Evolutionary conservation across 1,139 yeast genomes (phyloP).

Genomic region (Magnusiomyces ingens): DNA sequence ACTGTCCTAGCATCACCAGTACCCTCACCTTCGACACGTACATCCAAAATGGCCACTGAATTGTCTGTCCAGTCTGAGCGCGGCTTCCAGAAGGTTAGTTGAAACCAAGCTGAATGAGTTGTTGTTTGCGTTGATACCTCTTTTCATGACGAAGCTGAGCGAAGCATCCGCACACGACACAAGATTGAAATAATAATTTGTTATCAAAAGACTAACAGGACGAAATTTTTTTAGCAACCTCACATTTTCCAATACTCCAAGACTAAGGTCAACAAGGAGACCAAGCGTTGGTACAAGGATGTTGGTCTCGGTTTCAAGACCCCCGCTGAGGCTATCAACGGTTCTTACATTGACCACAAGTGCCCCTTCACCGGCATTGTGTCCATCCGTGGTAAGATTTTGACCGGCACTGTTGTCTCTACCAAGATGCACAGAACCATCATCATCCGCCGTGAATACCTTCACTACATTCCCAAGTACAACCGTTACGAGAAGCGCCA

Average conservation of each 20-base stretch:
- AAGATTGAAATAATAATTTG: not conserved
- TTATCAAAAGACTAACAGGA: conserved; percentile 4
- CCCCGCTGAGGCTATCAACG: conserved; percentile 98
- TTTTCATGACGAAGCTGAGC: not conserved
- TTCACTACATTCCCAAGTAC: conserved; percentile 99
- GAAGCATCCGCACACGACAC: too few relatives aligned
- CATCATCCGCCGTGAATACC: conserved; percentile 99
- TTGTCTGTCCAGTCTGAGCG: conserved; percentile 99
- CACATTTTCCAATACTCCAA: conserved; percentile 99
- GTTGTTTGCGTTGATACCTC: not conserved
- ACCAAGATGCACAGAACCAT: conserved; percentile 99
- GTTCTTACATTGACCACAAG: conserved; percentile 99
- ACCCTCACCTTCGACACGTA: conserved; percentile 11
- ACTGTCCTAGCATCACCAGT: conserved; percentile 3
- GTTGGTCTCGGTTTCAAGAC: conserved; percentile 99
- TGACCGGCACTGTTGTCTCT: conserved; percentile 93
- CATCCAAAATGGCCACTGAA: conserved; percentile 89
- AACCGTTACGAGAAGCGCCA: conserved; percentile 99
- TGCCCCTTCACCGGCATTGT: conserved; percentile 98
- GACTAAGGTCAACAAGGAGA: conserved; percentile 96
- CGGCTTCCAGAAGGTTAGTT: conserved; percentile 95
- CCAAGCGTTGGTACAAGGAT: conserved; percentile 99
- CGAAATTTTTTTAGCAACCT: conserved; percentile 65
- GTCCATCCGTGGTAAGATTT: conserved; percentile 99
- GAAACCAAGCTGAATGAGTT: too few relatives aligned